Evolutionary conservation across 257 asterid species (phyloP), one percentile per base, ranked within the genome.

Genomic region (Fraxinus excelsior): DNA sequence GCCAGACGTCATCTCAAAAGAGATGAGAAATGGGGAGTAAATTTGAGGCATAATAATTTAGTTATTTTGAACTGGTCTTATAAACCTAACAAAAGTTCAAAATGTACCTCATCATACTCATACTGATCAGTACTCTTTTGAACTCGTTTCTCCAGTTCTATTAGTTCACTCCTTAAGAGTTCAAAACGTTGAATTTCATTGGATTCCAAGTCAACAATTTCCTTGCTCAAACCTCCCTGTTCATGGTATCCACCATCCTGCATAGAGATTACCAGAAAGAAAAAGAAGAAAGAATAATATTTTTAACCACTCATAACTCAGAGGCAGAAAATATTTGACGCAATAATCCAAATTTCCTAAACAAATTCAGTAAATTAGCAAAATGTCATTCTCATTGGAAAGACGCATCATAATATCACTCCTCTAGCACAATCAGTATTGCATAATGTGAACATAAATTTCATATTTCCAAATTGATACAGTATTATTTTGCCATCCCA

Each of bases 91-190:
- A 2, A 60, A 78, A 74, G 68, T 72, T 73, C 51, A 53, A 68
- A 77, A 31, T 32, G 65, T 87, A 96, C 98, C 96, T 90, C 97
- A 70, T 86, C 98, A 73, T 74, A 38, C 74, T 85, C 92, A 80
- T 77, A 75, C 65, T 14, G 80, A 82, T 93, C 84, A 51, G 98
- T 74, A 78, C 97, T 96, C 82, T 78, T 92, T 79, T 90, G 90
- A 78, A 96, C 99, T 72, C 99, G 93, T 81, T 86, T 83, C 93
- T 96, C 97, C 79, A 93, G 94, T 74, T 91, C 97, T 88, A 93
- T 90, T 76, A 96, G 87, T 80, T 93, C 97, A 80, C 82, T 87
- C 82, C 92, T 87, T 75, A 96, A 81, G 73, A 82, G 79, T 85
- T 96, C 98, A 84, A 91, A 96, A 23, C 97, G 93, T 76, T 86